Conservation (phyloP, 352 stramenopile genomes). For the Stramenopiles sp. region DNA sequence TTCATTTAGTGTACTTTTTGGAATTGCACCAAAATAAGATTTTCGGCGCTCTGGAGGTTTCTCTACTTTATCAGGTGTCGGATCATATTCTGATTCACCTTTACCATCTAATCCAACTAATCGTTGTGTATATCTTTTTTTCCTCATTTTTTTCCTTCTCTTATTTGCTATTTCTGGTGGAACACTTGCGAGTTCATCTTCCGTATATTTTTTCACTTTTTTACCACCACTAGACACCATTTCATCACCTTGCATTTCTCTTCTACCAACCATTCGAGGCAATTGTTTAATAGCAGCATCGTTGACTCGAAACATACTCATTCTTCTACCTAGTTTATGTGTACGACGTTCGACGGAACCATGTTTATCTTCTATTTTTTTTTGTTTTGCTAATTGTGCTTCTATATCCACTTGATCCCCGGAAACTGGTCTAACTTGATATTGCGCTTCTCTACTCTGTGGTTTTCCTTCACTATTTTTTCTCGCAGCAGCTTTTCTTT, state of each 20-base stretch:
- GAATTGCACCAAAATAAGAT: not conserved
- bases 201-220: too few species aligned
- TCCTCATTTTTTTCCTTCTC: not conserved
- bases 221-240: too few species aligned
- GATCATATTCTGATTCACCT: not conserved
- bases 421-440: not conserved
- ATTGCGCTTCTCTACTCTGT: not conserved
- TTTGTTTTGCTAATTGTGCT: not conserved
- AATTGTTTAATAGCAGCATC: not conserved
- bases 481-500: not conserved
- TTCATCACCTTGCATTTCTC: not conserved
- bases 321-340: not conserved
- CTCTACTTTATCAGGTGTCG: not conserved
- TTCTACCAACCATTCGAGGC: not conserved
- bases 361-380: not conserved
- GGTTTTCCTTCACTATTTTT: not conserved
- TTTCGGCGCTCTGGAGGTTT: not conserved
- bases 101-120: not conserved
- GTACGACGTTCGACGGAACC: not conserved
- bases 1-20: not conserved
- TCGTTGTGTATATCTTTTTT: not conserved
- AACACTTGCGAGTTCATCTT: too few species aligned
- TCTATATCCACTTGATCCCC: not conserved
- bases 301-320: not conserved
- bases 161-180: too few species aligned